These are phyloP conservation scores for Paxillus rubicundulus DNA, from an alignment of 768 basidiomycete species.

Conservation along the genomic window DNA sequence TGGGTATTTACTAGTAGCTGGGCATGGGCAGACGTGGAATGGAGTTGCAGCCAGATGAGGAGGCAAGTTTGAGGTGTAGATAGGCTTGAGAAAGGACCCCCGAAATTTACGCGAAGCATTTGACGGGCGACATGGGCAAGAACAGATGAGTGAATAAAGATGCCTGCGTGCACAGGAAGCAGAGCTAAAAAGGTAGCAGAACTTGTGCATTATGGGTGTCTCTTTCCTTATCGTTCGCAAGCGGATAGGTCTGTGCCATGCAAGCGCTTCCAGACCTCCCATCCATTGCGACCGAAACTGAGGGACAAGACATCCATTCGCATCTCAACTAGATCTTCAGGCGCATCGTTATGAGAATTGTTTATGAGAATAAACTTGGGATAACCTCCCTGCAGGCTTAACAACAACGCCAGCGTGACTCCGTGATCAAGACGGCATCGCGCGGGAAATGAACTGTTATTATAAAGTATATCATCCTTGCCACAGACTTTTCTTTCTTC, in stretches of 20 bases:
- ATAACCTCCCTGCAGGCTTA: slow-evolving; percentile 4
- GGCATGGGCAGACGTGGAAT: slow-evolving; percentile 11
- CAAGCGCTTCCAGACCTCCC: slow-evolving; percentile 8
- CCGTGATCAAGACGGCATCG: slow-evolving; percentile 7
- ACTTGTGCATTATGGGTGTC: neutral
- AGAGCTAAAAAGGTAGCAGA: slow-evolving; percentile 14
- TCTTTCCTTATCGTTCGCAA: slow-evolving; percentile 13
- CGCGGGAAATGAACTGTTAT: slow-evolving; percentile 20
- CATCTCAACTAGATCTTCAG: slow-evolving; percentile 2
- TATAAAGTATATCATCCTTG: slow-evolving; percentile 15
- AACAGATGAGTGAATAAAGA: slow-evolving; percentile 12
- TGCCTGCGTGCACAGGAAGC: slow-evolving; percentile 21
- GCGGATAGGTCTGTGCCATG: slow-evolving; percentile 12
- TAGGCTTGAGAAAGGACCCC: slow-evolving; percentile 18
- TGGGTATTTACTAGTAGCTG: slow-evolving; percentile 22
- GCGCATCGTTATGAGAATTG: slow-evolving; percentile 18
- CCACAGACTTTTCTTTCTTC: slow-evolving; percentile 16
- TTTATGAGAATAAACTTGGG: slow-evolving; percentile 15
- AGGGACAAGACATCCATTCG: slow-evolving; percentile 3
- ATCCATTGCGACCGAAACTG: slow-evolving; percentile 13
- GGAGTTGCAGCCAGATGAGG: too few relatives aligned
- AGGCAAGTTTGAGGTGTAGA: neutral
- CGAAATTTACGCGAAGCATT: slow-evolving; percentile 31
- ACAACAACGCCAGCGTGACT: neutral
- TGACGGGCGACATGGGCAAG: slow-evolving; percentile 18